Evolutionary conservation across 192 early-diverging fungal genomes (phyloP).

Genomic region (Chytriomyces confervae): DNA sequence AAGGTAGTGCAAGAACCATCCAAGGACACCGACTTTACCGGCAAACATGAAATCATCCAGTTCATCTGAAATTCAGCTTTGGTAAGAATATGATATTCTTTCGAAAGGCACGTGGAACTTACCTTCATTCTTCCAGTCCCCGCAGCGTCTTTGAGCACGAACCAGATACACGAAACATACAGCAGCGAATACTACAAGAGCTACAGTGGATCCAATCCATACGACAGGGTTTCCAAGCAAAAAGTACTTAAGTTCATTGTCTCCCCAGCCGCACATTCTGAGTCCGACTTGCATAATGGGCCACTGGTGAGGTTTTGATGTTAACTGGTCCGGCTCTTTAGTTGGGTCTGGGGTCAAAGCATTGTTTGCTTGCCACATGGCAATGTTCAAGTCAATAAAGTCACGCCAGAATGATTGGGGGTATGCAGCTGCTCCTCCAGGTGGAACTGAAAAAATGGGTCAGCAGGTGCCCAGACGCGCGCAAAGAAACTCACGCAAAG

Average conservation of each 20-base stretch:
- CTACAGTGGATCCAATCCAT: conserved; percentile 80
- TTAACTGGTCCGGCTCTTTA: conserved; percentile 79
- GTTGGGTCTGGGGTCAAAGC: conserved; percentile 90
- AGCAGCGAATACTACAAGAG: conserved; percentile 57
- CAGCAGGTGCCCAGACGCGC: background rate
- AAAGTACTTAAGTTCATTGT: conserved; percentile 84
- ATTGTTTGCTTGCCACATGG: conserved; percentile 97
- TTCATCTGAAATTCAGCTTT: conserved; percentile 31
- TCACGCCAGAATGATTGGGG: conserved; percentile 78
- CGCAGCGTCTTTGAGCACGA: conserved; percentile 66
- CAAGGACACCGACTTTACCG: conserved; percentile 74
- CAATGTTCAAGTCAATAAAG: conserved; percentile 88
- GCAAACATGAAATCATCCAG: conserved; percentile 78
- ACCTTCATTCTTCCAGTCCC: conserved; percentile 59
- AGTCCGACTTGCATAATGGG: conserved; percentile 85
- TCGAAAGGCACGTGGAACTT: background rate
- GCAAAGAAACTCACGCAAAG: conserved; percentile 55
- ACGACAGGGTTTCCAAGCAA: conserved; percentile 90
- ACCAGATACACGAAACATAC: conserved; percentile 61
- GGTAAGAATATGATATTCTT: background rate
- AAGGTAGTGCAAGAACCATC: conserved; percentile 92
- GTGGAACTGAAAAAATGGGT: conserved; percentile 64
- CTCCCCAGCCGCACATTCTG: conserved; percentile 93
- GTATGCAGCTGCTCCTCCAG: conserved; percentile 68
- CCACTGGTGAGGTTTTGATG: conserved; percentile 87